Percentiles rank a stretch among this genome's conserved stretches.
These are phyloP conservation scores for Fusarium coffeatum DNA, from an alignment of 2,329 filamentous ascomycete species.

Conservation along the genomic window DNA sequence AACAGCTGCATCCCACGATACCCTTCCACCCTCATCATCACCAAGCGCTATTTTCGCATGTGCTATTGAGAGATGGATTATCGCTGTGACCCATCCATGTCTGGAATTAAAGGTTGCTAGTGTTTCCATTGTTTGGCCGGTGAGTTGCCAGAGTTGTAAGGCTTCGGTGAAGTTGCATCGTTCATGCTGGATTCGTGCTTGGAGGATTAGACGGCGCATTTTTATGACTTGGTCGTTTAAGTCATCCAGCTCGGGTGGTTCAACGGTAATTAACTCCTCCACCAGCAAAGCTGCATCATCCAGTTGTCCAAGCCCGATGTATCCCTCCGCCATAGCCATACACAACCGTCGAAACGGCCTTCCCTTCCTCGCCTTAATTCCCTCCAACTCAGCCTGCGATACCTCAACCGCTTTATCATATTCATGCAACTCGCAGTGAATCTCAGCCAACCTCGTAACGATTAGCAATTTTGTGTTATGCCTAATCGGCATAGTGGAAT, in stretches of 20 bases:
- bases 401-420: conserved; percentile 38
- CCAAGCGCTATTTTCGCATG: conserved; percentile 45
- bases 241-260: conserved; percentile 46
- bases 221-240: conserved; percentile 49
- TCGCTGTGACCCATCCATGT: conserved; percentile 43
- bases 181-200: conserved; percentile 43
- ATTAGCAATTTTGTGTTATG: conserved; percentile 45
- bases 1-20: conserved; percentile 44
- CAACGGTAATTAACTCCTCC: conserved; percentile 12
- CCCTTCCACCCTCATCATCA: conserved; percentile 13
- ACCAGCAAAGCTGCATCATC: conserved; percentile 31
- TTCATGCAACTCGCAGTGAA: conserved; percentile 48
- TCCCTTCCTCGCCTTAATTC: conserved; percentile 24
- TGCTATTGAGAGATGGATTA: conserved; percentile 47
- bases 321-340: conserved; percentile 43
- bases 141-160: conserved; percentile 35
- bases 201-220: conserved; percentile 46
- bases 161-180: conserved; percentile 26
- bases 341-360: conserved; percentile 43
- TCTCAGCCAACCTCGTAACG: conserved; percentile 46
- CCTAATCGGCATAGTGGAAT: conserved; percentile 43
- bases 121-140: conserved; percentile 33
- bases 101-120: conserved; percentile 40
- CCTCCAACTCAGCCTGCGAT: conserved; percentile 40
- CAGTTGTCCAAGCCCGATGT: conserved; percentile 38